phyloP scores from a whole-genome alignment of 2,329 filamentous ascomycete species.

The Fusarium subtropicale region DNA sequence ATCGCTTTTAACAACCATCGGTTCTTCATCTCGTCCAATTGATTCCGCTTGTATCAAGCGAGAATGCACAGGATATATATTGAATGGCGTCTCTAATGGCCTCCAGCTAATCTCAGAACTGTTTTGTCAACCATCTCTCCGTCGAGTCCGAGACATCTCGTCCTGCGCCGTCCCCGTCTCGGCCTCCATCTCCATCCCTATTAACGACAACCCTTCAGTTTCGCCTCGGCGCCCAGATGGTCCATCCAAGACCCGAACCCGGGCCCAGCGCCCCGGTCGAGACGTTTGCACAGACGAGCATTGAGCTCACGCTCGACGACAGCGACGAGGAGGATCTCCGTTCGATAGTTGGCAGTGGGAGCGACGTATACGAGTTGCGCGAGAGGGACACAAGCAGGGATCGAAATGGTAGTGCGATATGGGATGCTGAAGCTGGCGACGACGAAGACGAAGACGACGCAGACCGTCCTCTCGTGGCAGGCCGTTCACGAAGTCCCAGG shows the following conservation, averaged over 20 bases:
- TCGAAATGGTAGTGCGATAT: constrained; percentile 27
- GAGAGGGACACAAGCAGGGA: constrained; percentile 29
- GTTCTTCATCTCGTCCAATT: background rate
- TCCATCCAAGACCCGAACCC: constrained; percentile 38
- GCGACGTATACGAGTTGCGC: constrained; percentile 52
- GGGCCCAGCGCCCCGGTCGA: constrained; percentile 42
- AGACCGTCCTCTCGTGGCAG: constrained; percentile 38
- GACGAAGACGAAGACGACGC: constrained; percentile 40
- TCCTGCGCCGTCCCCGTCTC: background rate
- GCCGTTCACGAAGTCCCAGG: constrained; percentile 44
- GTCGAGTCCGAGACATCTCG: constrained; percentile 1
- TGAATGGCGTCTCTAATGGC: constrained; percentile 27
- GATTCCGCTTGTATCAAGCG: constrained; percentile 2
- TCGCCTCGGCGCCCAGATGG: constrained; percentile 37
- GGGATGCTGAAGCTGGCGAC: constrained; percentile 38
- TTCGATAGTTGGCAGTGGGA: constrained; percentile 47
- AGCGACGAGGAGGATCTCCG: constrained; percentile 52
- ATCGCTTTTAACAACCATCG: background rate
- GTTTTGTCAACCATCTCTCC: background rate
- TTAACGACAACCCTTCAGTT: background rate
- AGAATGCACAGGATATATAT: constrained; percentile 30
- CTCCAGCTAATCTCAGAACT: constrained; percentile 11
- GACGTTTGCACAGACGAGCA: constrained; percentile 56
- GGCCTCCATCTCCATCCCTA: constrained; percentile 1
- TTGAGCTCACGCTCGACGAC: constrained; percentile 53